Base-by-base conservation (phyloP, 1,284 basidiomycete species). In the Boletus mariae region DNA sequence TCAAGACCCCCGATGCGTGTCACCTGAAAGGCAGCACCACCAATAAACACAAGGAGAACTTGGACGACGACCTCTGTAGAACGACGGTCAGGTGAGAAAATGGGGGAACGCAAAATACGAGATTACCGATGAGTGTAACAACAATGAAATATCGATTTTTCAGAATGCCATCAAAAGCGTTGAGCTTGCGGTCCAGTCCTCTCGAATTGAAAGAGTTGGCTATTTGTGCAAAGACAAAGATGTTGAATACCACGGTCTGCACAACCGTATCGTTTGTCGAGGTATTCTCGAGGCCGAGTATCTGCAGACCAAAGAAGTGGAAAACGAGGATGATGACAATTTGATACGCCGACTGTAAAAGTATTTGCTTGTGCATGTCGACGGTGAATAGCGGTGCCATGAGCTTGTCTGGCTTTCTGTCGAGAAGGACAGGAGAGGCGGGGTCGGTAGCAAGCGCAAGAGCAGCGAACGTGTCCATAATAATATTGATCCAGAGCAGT, bases 391-490 rank as follows among this genome's bases (percentile, higher is more conserved):
- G 74, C 4, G 95, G 93, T 1, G 93, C 86, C 2, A 80, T 85
- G 74, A 91, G 90, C 72, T 80, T 85, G 70, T 98, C 94, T 2
- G 96, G 96, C 71, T 92, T 91, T 64, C 95, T 86, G 59, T 97
- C 80, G 47, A 99, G 83, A 29, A 94, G 82, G 4, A 77, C 70
- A 35, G 85, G 85, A 1, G 87, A 84, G 1, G 96, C 95, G 12
- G 94, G 95, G 70, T 98, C 96, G 37, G 96, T 99, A 20, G 96
- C 94, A 49, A 99, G 83, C 11, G 96, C 96, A 52, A 98, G 84
- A 34, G 96, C 96, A 51, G 96, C 96, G 65, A 99, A 97, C 1
- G 94, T 98, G 72, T 98, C 94, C 94, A 97, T 97, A 72, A 93
- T 94, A 55, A 96, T 85, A 77, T 96, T 96, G 69, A 96, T 91